Evolutionary conservation across 2,329 filamentous ascomycete species (phyloP).

Genomic region (Apiospora marii): DNA sequence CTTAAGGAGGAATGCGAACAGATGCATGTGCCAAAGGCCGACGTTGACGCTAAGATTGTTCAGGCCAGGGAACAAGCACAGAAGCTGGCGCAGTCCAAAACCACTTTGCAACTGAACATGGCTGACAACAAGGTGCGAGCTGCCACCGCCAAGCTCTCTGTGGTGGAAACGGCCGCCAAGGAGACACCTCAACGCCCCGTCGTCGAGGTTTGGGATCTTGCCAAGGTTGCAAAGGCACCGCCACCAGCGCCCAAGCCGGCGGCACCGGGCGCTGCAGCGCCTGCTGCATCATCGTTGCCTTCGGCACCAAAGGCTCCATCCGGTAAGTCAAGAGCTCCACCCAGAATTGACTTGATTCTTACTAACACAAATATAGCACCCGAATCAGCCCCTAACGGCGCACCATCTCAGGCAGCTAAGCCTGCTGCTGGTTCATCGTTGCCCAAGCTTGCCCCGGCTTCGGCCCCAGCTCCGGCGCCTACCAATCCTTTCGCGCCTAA

Average conservation of each 20-base stretch:
- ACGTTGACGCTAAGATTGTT: constrained; percentile 61
- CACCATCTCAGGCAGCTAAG: constrained; percentile 30
- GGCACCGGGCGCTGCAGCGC: constrained; percentile 25
- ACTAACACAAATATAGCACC: constrained; percentile 32
- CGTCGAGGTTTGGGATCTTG: constrained; percentile 84
- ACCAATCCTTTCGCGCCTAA: neutral
- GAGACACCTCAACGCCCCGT: constrained; percentile 87
- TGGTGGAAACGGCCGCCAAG: constrained; percentile 82
- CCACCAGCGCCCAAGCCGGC: constrained; percentile 42
- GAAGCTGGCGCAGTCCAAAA: constrained; percentile 78
- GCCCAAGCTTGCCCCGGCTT: constrained; percentile 31
- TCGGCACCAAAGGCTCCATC: constrained; percentile 8
- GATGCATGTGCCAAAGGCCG: constrained; percentile 54
- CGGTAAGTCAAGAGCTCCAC: constrained; percentile 19
- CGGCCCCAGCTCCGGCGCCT: constrained; percentile 11
- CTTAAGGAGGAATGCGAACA: constrained; percentile 57
- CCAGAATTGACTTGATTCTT: neutral
- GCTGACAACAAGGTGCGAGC: constrained; percentile 72
- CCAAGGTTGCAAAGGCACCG: constrained; percentile 69
- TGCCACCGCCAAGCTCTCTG: constrained; percentile 74
- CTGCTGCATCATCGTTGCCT: constrained; percentile 20
- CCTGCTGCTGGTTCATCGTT: constrained; percentile 29
- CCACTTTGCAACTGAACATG: constrained; percentile 79
- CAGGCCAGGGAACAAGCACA: constrained; percentile 69
- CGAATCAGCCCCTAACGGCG: constrained; percentile 23